A percentile compares a stretch with the other conserved stretches of the same genome.
phyloP scores from a whole-genome alignment of 768 basidiomycete species.

The Tylopilus balloui region DNA sequence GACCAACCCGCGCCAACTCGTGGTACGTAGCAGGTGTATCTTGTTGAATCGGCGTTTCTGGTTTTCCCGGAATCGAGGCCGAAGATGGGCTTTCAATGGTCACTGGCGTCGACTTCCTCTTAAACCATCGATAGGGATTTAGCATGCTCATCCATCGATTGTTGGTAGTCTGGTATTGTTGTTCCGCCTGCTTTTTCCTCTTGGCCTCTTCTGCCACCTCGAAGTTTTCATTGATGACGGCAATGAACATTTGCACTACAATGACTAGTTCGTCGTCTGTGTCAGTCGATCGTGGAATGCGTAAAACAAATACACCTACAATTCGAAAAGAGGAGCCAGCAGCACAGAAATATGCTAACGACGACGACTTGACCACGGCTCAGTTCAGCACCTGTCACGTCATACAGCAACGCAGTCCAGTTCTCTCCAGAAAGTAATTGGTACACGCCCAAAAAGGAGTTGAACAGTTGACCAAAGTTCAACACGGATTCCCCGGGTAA shows the following conservation, averaged over 20 bases:
- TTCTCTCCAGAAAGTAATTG: slow-evolving; percentile 92
- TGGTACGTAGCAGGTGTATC: slow-evolving; percentile 38
- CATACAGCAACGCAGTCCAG: slow-evolving; percentile 78
- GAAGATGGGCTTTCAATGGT: slow-evolving; percentile 69
- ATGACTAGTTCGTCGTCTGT: slow-evolving; percentile 55
- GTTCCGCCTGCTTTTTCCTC: slow-evolving; percentile 69
- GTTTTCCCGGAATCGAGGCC: slow-evolving; percentile 71
- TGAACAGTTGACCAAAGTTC: slow-evolving; percentile 80
- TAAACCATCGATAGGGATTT: slow-evolving; percentile 85
- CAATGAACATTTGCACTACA: slow-evolving; percentile 92
- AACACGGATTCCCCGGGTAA: slow-evolving; percentile 47
- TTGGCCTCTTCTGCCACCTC: slow-evolving; percentile 88
- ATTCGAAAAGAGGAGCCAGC: slow-evolving; percentile 89
- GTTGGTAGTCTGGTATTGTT: slow-evolving; percentile 46
- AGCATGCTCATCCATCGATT: slow-evolving; percentile 60
- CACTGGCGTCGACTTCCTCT: slow-evolving; percentile 65
- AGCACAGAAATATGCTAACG: slow-evolving; percentile 64
- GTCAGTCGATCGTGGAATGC: neutral
- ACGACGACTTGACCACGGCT: slow-evolving; percentile 64
- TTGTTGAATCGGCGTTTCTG: slow-evolving; percentile 70
- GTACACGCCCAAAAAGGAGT: slow-evolving; percentile 81
- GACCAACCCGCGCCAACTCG: slow-evolving; percentile 28
- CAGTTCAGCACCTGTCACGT: slow-evolving; percentile 55
- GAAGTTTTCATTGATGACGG: slow-evolving; percentile 96
- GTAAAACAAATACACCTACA: slow-evolving; percentile 46